Evolutionary conservation across 139 green algal genomes (phyloP), one percentile per base, ranked within the genome.

Genomic region (Chlorella sp.): DNA sequence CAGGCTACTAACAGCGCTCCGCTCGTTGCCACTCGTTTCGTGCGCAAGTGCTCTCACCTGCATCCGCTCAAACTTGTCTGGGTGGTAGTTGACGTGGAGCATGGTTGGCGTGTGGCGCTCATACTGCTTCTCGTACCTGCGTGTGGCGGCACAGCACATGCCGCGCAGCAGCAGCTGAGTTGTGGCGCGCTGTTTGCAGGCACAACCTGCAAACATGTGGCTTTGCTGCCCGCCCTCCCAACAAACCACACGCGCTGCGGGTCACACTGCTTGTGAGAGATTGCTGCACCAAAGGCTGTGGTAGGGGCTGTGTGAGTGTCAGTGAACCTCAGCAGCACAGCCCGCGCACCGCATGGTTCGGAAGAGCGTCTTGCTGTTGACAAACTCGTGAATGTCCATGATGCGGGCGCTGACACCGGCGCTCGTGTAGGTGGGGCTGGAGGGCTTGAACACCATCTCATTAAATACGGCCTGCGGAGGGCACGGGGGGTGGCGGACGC

Each of bases 1-100:
- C n/a, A n/a, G 42, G 42, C 42, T 24, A 55, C 10, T 55, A 10
- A 55, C 10, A 55, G 42, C 42, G 10, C 10, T 55, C 17, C 10
- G 42, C 10, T 55, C 17, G 42, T 55, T 55, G 42, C 42, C 10
- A 55, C 42, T 55, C 42, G 42, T 55, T 55, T 24, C 42, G 42
- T 10, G 42, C 62, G 29, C 62, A 17, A 23, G 23, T 24, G 22
- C 62, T 3, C 63, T 2, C 35, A 61, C 88, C 63, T 73, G 63
- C 82, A 91, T 86, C 2, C 89, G 74, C 27, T 76, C 71, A 49
- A 87, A 87, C 77, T 95, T 93, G 74, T 93, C 83, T 0, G 87
- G 82, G 63, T 95, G 90, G 71, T 92, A 95, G 84, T 91, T 94
- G 32, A 89, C 82, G 74, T 93, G 88, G 5, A 93, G 31, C 71